phyloP scores from a whole-genome alignment of 306 rosid genomes.

The Erythrophleum fordii region DNA sequence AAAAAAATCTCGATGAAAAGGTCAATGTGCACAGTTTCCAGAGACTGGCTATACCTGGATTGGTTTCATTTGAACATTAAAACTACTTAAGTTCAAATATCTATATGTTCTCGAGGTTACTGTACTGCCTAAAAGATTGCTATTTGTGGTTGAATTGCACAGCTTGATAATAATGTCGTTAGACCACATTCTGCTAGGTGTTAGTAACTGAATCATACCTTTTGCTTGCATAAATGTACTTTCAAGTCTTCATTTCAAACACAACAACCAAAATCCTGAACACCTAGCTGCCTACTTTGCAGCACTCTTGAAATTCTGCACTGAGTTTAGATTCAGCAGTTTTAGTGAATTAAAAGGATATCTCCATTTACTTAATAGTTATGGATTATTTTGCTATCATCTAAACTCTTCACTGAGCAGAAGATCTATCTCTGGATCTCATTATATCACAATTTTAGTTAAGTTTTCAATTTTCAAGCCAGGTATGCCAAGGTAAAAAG shows the following conservation, averaged over 20 bases:
- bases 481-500: background rate
- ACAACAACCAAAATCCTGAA: constrained; percentile 13
- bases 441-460: background rate
- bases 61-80: background rate
- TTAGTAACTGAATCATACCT: constrained; percentile 4
- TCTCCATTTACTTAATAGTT: background rate
- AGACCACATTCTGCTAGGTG: constrained; percentile 7
- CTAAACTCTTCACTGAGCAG: background rate
- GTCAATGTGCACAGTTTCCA: background rate
- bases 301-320: background rate
- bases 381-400: constrained; percentile 1
- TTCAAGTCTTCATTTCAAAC: background rate
- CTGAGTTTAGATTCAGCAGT: background rate
- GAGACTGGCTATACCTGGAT: background rate
- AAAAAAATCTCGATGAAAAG: background rate
- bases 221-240: background rate
- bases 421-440: constrained; percentile 16
- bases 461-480: background rate
- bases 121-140: background rate
- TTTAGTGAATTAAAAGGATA: background rate
- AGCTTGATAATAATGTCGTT: constrained; percentile 13
- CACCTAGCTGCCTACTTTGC: constrained; percentile 9
- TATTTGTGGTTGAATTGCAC: constrained; percentile 7
- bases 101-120: background rate
- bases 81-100: background rate